These are phyloP conservation scores for Aspergillus pseudotamarii DNA, from an alignment of 2,329 filamentous ascomycete genomes.

Conservation along the genomic window DNA sequence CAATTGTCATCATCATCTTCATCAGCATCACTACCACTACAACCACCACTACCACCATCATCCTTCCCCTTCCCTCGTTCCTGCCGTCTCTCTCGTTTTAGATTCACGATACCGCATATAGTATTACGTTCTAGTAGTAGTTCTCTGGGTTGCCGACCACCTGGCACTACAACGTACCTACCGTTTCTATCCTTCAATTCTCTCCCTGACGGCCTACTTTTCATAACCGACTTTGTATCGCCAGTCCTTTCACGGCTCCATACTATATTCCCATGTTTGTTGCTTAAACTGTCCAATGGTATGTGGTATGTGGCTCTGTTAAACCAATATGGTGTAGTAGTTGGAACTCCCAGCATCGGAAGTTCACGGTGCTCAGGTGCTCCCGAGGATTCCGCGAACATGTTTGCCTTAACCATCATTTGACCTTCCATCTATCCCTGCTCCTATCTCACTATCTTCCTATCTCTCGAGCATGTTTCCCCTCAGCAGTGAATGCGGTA, in stretches of 20 bases:
- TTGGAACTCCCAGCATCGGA: background rate
- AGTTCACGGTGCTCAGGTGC: slow-evolving; percentile 5
- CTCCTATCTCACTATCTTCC: background rate
- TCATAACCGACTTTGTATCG: background rate
- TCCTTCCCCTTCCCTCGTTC: background rate
- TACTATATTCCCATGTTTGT: background rate
- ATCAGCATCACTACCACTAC: background rate
- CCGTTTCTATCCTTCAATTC: background rate
- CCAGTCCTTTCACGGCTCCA: background rate
- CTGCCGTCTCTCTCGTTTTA: background rate
- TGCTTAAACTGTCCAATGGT: slow-evolving; percentile 21
- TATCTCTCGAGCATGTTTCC: background rate
- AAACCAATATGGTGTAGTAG: background rate
- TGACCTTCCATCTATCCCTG: background rate
- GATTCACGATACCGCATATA: background rate
- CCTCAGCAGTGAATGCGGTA: slow-evolving; percentile 4
- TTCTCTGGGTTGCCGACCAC: background rate
- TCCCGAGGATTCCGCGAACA: slow-evolving; percentile 10
- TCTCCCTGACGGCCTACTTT: background rate
- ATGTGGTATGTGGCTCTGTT: slow-evolving; percentile 6
- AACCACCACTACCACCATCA: background rate
- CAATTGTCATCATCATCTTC: slow-evolving; percentile 1
- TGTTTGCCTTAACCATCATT: slow-evolving; percentile 12
- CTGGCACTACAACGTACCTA: background rate
- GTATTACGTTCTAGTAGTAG: background rate